Evolutionary conservation across 345 rosid genomes (phyloP), one percentile per base, ranked within the genome.

Genomic region (Brassica juncea): DNA sequence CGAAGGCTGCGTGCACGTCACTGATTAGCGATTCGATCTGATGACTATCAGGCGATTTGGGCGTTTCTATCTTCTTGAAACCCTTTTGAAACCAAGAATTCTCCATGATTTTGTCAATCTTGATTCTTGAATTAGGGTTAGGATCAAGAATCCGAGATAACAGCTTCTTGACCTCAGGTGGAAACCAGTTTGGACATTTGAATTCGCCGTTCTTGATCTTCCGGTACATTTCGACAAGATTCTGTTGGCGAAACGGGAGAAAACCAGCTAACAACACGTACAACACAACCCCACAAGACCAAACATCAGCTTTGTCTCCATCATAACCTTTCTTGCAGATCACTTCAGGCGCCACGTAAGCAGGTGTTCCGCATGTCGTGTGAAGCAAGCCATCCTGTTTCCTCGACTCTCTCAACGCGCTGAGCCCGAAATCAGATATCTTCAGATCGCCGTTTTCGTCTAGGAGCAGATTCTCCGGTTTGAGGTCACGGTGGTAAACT

Each of bases 321-420:
- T 90, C 94, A 4, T 93, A 93, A 16, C 97, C 98, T 80, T 83
- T 90, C 83, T 88, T 87, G 85, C 77, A 82, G 7, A 91, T 88
- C 21, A 93, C 86, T 77, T 93, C 98, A 0, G 98, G 97, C 0
- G 98, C 93, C 28, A 93, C 98, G 37, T 93, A 91, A 16, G 98
- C 95, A 0, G 98, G 97, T 11, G 98, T 93, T 30, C 98, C 95
- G 49, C 98, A 90, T n/a, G 97, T 86, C 28, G 97, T 93, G 77
- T 93, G 97, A 15, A 93, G 91, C 42, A 93, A 86, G 12, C 98
- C 93, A 68, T 93, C 97, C 68, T 84, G 86, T 65, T 84, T 84
- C 64, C 64, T 84, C 0, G 95, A 86, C 14, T 90, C 94, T 57
- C 12, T 49, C 65, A 89, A 77, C 0, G 97, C 95, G 23, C 94